These are phyloP conservation scores for Prototheca wickerhamii DNA, from an alignment of 163 green algal genomes.

Conservation along the genomic window DNA sequence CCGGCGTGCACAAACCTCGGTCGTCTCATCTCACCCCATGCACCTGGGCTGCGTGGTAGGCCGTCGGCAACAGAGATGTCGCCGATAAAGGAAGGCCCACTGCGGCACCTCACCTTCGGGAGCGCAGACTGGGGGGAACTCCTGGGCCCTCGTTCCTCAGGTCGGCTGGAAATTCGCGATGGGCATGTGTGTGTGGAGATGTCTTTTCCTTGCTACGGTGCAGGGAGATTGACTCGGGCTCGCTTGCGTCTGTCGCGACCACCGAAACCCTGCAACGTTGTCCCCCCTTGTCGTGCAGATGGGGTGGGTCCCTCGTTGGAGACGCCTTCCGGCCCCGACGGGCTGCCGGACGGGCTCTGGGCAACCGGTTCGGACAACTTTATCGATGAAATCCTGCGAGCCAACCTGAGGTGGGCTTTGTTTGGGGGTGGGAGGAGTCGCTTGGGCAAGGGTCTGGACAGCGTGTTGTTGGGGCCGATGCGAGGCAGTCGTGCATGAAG, in stretches of 20 bases:
- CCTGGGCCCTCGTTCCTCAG: neutral
- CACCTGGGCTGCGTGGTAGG: neutral
- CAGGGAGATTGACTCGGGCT: too few relatives aligned
- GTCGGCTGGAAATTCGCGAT: neutral
- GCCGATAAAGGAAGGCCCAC: neutral
- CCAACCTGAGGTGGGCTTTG: neutral
- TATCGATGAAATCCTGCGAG: neutral
- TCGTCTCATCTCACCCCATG: too few relatives aligned
- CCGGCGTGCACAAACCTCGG: too few relatives aligned
- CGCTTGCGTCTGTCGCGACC: too few relatives aligned
- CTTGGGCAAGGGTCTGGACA: neutral
- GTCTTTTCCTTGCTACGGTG: neutral
- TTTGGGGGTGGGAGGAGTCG: neutral
- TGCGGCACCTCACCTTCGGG: neutral
- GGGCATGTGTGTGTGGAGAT: too few relatives aligned
- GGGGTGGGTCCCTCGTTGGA: neutral
- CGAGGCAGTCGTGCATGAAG: neutral
- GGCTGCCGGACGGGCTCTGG: too few relatives aligned
- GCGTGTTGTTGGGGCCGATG: neutral
- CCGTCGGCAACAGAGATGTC: neutral
- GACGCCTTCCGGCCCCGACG: neutral
- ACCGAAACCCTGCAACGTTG: too few relatives aligned
- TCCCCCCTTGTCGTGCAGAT: too few relatives aligned
- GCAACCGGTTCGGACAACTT: constrained; percentile 1
- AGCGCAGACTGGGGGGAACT: neutral